These are phyloP conservation scores for Mycocentrospora acerina DNA, from an alignment of 2,329 filamentous ascomycete genomes.

Conservation along the genomic window DNA sequence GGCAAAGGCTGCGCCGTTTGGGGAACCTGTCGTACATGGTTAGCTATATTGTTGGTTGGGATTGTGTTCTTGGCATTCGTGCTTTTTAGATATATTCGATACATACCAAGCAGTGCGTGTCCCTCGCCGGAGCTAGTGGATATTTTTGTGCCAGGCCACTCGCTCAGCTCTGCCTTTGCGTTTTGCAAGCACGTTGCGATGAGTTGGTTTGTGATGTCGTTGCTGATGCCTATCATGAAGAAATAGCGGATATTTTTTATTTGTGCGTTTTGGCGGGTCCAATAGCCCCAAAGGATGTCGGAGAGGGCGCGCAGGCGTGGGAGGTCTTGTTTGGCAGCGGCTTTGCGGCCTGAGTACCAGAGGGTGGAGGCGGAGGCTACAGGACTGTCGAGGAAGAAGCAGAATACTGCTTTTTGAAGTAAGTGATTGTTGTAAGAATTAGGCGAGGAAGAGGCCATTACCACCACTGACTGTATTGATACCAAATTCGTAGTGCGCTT, in stretches of 20 bases:
- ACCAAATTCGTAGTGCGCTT: slow-evolving; percentile 18
- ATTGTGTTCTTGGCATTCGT: background rate
- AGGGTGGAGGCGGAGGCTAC: slow-evolving; percentile 5
- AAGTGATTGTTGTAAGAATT: background rate
- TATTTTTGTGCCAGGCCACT: slow-evolving; percentile 22
- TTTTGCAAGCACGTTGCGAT: slow-evolving; percentile 15
- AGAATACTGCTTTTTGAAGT: slow-evolving; percentile 7
- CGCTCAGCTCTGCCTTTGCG: slow-evolving; percentile 1
- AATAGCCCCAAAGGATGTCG: slow-evolving; percentile 25
- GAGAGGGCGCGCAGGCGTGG: slow-evolving; percentile 14
- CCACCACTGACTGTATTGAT: slow-evolving; percentile 12
- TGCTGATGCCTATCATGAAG: slow-evolving; percentile 19
- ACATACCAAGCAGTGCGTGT: slow-evolving; percentile 16
- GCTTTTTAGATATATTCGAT: no score
- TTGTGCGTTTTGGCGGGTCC: slow-evolving; percentile 11
- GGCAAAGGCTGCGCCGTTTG: slow-evolving; percentile 22
- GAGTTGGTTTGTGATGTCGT: slow-evolving; percentile 17
- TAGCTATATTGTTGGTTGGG: background rate
- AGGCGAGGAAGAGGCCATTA: background rate
- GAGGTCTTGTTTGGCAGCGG: slow-evolving; percentile 5
- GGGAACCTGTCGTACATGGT: slow-evolving; percentile 12
- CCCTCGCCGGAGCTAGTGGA: slow-evolving; percentile 13
- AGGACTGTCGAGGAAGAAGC: slow-evolving; percentile 14
- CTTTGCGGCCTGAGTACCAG: slow-evolving; percentile 8
- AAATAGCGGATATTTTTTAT: slow-evolving; percentile 18